Evolutionary conservation across 2,329 filamentous ascomycete species (phyloP), one percentile per base, ranked within the genome.

Genomic region (Sarocladiaceae sp.): DNA sequence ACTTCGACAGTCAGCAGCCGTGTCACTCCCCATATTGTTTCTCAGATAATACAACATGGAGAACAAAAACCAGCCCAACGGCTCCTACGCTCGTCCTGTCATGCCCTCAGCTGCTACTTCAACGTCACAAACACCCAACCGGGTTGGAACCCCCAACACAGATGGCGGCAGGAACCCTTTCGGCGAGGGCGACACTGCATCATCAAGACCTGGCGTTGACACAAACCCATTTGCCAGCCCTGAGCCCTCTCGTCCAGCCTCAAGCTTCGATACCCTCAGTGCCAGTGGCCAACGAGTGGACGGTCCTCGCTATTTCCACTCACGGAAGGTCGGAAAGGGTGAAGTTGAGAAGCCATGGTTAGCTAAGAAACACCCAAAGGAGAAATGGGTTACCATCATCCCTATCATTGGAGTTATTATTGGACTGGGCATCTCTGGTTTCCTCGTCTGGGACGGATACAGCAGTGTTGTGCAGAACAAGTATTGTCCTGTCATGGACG

Each of bases 381-480:
- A 91, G 71, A 93, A 88, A 68, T 93, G 87, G 87, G 81, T 88
- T 7, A 89, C 83, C 2, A 88, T 91, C 50, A 75, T 94, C 46
- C 87, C 87, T 2, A 58, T 89, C 33, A 59, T 88, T 19, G 87
- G 86, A 37, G 77, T 93, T 41, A 39, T 81, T 3, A 48, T 89
- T 12, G 88, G 88, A 12, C 59, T 91, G 27, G 76, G 61, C 3
- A 66, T 90, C 32, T 78, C 83, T 1, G 86, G 73, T 1, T 78
- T 90, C 55, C 65, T 93, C 34, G 70, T 93, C 39, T 93, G 81
- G 73, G 83, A 90, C 52, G 88, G 88, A 3, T 59, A 90, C 31
- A 66, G 67, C 41, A 82, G 78, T 45, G 85, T 93, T 3, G 75
- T 85, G 27, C 79, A 83, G 55, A 82, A 91, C 68, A 80, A 81